Evolutionary conservation across 2,329 filamentous ascomycete genomes (phyloP).

Genomic region (Aschersonia sp.): DNA sequence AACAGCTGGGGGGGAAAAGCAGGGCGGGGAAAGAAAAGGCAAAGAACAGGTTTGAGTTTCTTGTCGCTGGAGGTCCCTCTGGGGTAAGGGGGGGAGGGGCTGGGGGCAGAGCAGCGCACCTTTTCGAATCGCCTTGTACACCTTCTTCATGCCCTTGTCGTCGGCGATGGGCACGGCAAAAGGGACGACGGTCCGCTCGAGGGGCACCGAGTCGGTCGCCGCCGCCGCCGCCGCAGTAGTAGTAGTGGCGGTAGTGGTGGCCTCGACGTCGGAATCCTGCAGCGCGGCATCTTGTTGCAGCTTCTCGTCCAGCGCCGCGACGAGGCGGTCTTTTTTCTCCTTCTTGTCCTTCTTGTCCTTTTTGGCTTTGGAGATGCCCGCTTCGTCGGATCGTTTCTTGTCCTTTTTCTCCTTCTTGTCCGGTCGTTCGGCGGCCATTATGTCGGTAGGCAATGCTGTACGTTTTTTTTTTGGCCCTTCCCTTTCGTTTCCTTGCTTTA

Average conservation of each 20-base stretch:
- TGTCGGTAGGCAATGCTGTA: conserved; percentile 5
- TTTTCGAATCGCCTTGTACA: conserved; percentile 40
- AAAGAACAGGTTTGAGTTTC: no score
- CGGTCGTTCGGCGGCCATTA: conserved; percentile 32
- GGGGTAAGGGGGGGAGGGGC: background rate
- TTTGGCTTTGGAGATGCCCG: conserved; percentile 38
- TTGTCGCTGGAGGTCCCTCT: background rate
- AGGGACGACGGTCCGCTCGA: conserved; percentile 54
- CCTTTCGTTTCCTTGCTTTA: background rate
- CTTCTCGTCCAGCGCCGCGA: conserved; percentile 49
- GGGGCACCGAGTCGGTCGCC: conserved; percentile 23
- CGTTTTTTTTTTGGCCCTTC: background rate
- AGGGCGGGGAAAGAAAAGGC: no score
- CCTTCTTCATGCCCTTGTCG: conserved; percentile 57
- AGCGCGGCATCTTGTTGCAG: conserved; percentile 39
- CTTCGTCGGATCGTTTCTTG: conserved; percentile 42
- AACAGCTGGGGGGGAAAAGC: background rate
- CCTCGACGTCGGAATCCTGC: conserved; percentile 17
- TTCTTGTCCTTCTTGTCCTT: conserved; percentile 53
- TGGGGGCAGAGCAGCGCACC: conserved; percentile 22
- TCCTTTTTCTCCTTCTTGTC: conserved; percentile 43
- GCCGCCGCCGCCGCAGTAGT: conserved; percentile 33
- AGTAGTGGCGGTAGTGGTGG: conserved; percentile 28
- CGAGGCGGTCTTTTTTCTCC: conserved; percentile 61
- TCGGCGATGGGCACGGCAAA: conserved; percentile 72